Evolutionary conservation across 2,329 filamentous ascomycete genomes (phyloP), one percentile per base, ranked within the genome.

Genomic region (Knufia fluminis): DNA sequence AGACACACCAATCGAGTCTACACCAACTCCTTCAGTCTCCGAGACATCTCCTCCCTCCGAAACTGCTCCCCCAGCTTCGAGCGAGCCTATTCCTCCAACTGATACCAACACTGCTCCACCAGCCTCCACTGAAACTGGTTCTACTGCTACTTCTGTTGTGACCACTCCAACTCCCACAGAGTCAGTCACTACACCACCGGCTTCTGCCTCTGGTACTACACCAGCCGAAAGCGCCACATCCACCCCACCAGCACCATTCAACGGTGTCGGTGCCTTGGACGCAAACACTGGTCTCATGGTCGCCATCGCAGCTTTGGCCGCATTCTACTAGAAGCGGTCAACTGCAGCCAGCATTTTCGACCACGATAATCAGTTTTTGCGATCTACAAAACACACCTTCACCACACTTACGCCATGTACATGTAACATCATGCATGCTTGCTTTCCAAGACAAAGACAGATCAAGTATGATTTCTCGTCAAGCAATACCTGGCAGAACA

Each of bases 221-320:
- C 43, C 50, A 6, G 32, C 43, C 9, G 44, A 53, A 43, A 43
- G 53, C 22, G 48, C 51, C 6, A 31, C 47, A 44, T 46, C 49
- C 6, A 49, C 49, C 39, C 54, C 54, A 40, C 47, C 52, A 46
- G 51, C 56, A 40, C 54, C 56, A 26, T 52, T 46, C 51, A 52
- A 50, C 59, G 73, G 96, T 14, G 83, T 72, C 3, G 71, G 94
- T 0, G 91, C 90, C 0, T 80, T 97, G 48, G 87, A 71, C 49
- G 70, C 97, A 68, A 97, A 97, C 63, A 86, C 89, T 19, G 92
- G 87, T 69, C 33, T 56, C 36, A 20, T 52, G n/a, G 53, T 55
- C 38, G 43, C 54, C 26, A 44, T 57, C 44, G 55, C 55, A 40
- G 48, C 52, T 35, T 50, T 59, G 55, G 56, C 52, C 45, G 45